Evolutionary conservation across 805 yeast species (phyloP), one percentile per base, ranked within the genome.

Genomic region (Cyberlindnera subsufficiens): DNA sequence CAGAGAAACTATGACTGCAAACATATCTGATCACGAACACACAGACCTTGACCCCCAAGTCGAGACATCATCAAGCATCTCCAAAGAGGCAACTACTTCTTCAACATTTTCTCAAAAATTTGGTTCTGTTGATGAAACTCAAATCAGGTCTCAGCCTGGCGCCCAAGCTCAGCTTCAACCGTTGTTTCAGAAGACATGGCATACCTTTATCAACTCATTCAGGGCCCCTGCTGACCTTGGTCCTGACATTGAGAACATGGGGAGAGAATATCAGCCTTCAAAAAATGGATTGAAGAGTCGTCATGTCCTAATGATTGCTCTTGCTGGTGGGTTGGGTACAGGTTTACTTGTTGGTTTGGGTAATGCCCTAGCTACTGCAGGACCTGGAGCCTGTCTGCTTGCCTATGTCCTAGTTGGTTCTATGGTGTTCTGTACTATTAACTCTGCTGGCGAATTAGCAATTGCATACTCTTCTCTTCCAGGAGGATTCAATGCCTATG

Each of bases 311-410:
- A 56, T 51, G 78, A 82, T 86, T 55, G 88, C 95, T 32, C 70
- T 87, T 42, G 93, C 93, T 44, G 89, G 93, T 42, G 82, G 91
- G 40, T 35, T 53, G 46, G 96, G 96, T 56, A 82, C 93, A 6
- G 87, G 86, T 54, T 65, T 80, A 40, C 64, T 74, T 49, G 78
- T 78, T 39, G 83, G 82, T 52, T 66, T 74, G 39, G 84, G 80
- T 50, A 60, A 69, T 48, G 69, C 75, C 5, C 52, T 74, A 33
- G 55, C 58, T 20, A 49, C 58, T 22, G 75, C 72, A 46, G 78
- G 78, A 39, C 77, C 78, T 15, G 73, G 65, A 30, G 72, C 67
- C 36, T 53, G 73, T 31, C 66, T 80, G 10, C 69, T 80, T 32
- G 84, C 82, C 8, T 79, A 77, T 61, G 66, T 71, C 3, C 55